Evolutionary conservation across 2,329 filamentous ascomycete species (phyloP), one percentile per base, ranked within the genome.

Genomic region (Capronia coronata): DNA sequence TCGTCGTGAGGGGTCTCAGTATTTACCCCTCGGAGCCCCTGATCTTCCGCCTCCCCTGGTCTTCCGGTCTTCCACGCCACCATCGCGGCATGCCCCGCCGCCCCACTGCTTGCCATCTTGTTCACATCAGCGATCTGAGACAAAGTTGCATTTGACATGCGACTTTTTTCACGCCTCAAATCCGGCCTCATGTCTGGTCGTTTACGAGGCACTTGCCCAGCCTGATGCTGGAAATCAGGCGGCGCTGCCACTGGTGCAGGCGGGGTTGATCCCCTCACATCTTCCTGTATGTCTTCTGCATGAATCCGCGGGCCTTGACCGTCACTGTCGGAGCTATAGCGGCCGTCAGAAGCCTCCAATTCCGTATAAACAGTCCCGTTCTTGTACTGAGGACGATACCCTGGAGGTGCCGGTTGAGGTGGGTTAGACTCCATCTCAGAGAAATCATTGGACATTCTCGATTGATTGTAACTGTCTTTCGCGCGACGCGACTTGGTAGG

Each of bases 101-200:
- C 57, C 52, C 64, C 46, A 59, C 63, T 30, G 18, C 38, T 49
- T 18, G 48, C 51, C 9, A 46, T 21, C 18, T 77, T 78, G 46
- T 79, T 80, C 39, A 84, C 85, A 58, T 83, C 84, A 25, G 80
- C 81, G 64, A 97, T 75, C 64, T 96, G 88, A 38, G 83, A 77
- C 39, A 96, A 74, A 1, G 91, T 97, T 1, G 82, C 82, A 59
- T 76, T 79, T 21, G 93, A 95, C 65, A 97, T 82, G 18, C 88
- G 83, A 59, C 84, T 89, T 59, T 88, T 93, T 44, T 86, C 87
- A 56, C 82, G 82, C 55, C 86, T 83, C 61, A 91, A 74, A 63
- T 93, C 87, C 11, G 85, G 79, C 23, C 87, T 83, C 50, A 87
- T 80, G 59, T 86, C 81, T 0, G 86, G 86, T 54, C 80, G 80